Evolutionary conservation across 257 asterid species (phyloP), one percentile per base, ranked within the genome.

Genomic region (Echium plantagineum): DNA sequence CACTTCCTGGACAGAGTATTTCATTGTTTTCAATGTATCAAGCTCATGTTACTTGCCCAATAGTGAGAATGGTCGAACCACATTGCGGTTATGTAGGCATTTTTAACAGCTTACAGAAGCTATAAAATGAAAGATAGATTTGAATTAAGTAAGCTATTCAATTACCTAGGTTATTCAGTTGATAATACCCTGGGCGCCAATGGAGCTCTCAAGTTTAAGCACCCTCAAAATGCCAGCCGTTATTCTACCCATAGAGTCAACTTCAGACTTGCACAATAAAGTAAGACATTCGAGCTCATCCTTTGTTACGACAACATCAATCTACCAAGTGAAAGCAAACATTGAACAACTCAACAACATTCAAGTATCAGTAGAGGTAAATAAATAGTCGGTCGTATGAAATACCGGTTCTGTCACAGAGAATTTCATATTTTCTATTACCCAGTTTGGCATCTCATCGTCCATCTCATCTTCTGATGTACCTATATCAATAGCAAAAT

Each of bases 211-310:
- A 61, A 93, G 80, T 73, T 89, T 89, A 77, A 93, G 96, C 66
- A 89, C 79, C 55, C 97, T 84, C 55, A 93, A 77, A 73, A 93
- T 71, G 73, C 94, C 94, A 66, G 96, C 97, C 58, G 87, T 77
- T 62, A 93, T 80, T 78, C 99, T 77, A 70, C 97, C 99, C 80
- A 84, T 69, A 31, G 99, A 93, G 31, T 84, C 91, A 56, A 89
- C 83, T 83, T 93, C 98, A 54, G 94, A 80, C 71, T 84, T 86
- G 85, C 84, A 83, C 74, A 93, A 75, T 56, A 62, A 55, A 68
- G 78, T 74, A 58, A 93, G 85, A 67, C 84, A 59, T 66, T 89
- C 87, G 62, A 93, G 80, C 74, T 89, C 97, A 57, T 83, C 94
- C 80, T 88, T 93, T 63, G 82, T 86, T 83, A 89, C 85, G 31